A percentile compares a stretch with the other conserved stretches of the same genome.
Evolutionary conservation across 2,329 filamentous ascomycete species (phyloP).

Genomic region (Leptodontidium sp.): DNA sequence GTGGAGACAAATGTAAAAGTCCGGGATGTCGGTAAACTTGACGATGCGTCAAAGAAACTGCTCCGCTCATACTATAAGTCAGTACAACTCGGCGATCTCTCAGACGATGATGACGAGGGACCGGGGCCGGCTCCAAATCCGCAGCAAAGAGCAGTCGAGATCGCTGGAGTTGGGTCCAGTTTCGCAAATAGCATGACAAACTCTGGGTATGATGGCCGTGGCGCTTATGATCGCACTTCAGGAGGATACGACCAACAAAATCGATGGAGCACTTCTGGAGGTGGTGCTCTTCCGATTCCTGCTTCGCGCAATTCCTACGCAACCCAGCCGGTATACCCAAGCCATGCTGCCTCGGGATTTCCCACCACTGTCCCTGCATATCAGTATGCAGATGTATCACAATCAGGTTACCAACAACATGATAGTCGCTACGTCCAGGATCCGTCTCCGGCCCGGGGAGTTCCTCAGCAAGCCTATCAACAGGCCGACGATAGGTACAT

Average conservation of each 20-base stretch:
- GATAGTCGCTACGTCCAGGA: neutral
- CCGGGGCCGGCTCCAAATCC: slow-evolving; percentile 6
- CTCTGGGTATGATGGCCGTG: neutral
- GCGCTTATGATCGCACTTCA: neutral
- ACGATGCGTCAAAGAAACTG: slow-evolving; percentile 30
- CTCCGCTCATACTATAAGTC: slow-evolving; percentile 26
- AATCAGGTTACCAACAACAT: neutral
- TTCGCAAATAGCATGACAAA: neutral
- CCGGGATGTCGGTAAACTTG: slow-evolving; percentile 38
- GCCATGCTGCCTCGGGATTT: neutral
- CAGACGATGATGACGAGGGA: slow-evolving; percentile 16
- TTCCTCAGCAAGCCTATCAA: neutral
- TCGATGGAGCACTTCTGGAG: neutral
- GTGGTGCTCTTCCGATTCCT: neutral
- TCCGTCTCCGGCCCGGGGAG: neutral
- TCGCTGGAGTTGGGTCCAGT: slow-evolving; percentile 20
- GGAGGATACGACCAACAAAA: neutral
- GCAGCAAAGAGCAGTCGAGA: neutral
- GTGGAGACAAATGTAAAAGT: slow-evolving; percentile 42
- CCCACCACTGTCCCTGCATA: neutral
- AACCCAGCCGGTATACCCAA: neutral
- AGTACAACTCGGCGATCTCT: slow-evolving; percentile 5
- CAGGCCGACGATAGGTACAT: neutral
- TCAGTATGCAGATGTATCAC: neutral
- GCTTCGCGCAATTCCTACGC: neutral